Evolutionary conservation across 1,284 basidiomycete genomes (phyloP), one percentile per base, ranked within the genome.

Genomic region (Boletellus dicymbophilus): DNA sequence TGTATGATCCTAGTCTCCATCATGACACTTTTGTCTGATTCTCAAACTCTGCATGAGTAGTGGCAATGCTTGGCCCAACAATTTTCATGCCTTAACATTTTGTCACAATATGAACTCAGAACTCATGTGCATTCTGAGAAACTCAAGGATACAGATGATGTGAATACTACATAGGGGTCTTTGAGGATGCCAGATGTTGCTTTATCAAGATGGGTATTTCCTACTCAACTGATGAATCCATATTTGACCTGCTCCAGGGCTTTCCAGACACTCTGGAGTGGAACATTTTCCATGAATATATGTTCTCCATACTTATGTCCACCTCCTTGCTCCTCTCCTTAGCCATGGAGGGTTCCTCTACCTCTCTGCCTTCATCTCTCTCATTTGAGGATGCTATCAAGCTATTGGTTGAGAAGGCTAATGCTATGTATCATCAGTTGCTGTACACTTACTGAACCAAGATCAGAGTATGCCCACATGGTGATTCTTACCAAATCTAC

Each of bases 201-300:
- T 46, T 54, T 20, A 2, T 45, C 1, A 6, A 21, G 6, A 54
- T 54, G 52, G 46, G 10, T 3, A 46, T 49, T 0, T 18, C 4
- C 0, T 48, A 53, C 10, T 23, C 16, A 1, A 7, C 3, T 0
- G 18, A 28, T 2, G 42, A 48, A 9, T 28, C 42, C 2, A 21
- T 53, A 3, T 54, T 45, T 9, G 16, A 52, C 12, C 11, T 54
- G 3, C 27, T 53, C 1, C 51, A 48, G 15, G 50, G 46, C 1
- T 34, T 54, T 2, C 48, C 37, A 6, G 10, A 23, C 2, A 11
- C 11, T 13, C 10, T 37, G 6, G 16, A 37, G 12, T 37, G 37
- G 21, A 2, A 23, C 7, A 37, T 37, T 16, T 37, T 37, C 21
- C 21, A 12, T 5, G 37, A 37, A 16, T 8, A n/a, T n/a, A n/a